Percentiles rank a stretch among this genome's conserved stretches.
These are phyloP conservation scores for Aspergillus ustus DNA, from an alignment of 2,329 filamentous ascomycete species.

Conservation along the genomic window DNA sequence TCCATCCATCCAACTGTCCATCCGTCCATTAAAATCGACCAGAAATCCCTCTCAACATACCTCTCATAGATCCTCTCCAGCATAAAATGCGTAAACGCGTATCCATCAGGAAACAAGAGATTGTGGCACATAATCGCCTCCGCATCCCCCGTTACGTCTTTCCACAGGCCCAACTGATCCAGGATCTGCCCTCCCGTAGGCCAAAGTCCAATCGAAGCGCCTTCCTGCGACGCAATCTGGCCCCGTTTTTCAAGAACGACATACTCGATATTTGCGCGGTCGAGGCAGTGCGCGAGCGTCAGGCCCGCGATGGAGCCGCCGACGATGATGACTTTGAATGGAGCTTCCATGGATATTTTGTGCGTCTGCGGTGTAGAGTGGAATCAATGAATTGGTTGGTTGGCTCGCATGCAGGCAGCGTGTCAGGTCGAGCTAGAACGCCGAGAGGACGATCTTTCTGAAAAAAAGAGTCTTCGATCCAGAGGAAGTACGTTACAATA, in stretches of 20 bases:
- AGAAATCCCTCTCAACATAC: neutral
- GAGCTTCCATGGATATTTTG: no score
- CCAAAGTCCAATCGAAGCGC: constrained; percentile 54
- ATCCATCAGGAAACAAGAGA: constrained; percentile 11
- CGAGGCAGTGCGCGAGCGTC: constrained; percentile 51
- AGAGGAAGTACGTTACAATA: no score
- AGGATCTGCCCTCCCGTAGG: constrained; percentile 53
- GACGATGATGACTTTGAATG: constrained; percentile 45
- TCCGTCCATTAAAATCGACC: no score
- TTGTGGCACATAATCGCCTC: constrained; percentile 16
- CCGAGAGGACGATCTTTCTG: no score
- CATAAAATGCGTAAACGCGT: neutral
- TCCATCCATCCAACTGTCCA: neutral
- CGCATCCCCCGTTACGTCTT: constrained; percentile 32
- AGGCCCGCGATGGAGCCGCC: constrained; percentile 57
- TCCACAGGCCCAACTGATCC: constrained; percentile 54
- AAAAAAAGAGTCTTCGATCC: no score
- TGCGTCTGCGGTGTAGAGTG: no score
- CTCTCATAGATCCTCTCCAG: neutral
- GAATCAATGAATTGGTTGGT: no score
- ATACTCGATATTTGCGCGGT: constrained; percentile 52
- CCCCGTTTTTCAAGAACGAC: constrained; percentile 52
- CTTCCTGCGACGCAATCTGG: constrained; percentile 45
- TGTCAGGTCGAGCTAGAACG: no score
- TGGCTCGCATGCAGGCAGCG: no score